Evolutionary conservation across 179 eudicot genomes (phyloP), one percentile per base, ranked within the genome.

Genomic region (Drosera spatulata): DNA sequence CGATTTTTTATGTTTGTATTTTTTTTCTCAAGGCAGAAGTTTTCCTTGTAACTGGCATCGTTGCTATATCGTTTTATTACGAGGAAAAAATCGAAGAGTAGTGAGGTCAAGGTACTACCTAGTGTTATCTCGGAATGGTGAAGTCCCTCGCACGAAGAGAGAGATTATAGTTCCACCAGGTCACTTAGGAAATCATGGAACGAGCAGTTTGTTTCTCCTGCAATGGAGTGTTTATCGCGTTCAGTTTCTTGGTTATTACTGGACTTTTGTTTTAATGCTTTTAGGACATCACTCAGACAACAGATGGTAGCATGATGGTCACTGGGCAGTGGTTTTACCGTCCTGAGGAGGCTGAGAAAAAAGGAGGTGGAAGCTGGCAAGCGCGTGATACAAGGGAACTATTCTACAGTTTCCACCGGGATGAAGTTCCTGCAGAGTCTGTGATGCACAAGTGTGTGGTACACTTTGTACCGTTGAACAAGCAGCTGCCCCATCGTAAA

Each of bases 251-350:
- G 48, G 41, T 13, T n/a, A 37, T 7, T n/a, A 63, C 55, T 10
- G 40, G 42, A 12, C 9, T 14, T 55, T 58, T 48, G 50, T 60
- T 11, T 10, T 47, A 13, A 41, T 52, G 14, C 59, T 51, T 53
- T 22, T 74, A 91, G 97, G 97, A 94, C 61, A 80, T 94, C 56
- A 59, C 82, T 56, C 91, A 83, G 74, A 51, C 65, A 38, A 75
- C 62, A 66, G 80, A 74, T 42, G 95, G 91, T 58, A 73, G 70
- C 67, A 56, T 94, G 75, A 83, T 77, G 94, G 85, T 90, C 37
- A 80, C 76, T 60, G 97, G 99, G 51, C 99, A 94, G 67, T 89
- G 99, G 99, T 90, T 89, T 72, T 94, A 90, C 72, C 87, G 97
- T 58, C 99, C 99, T n/a, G 99, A 94, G 70, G 99, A 94, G 76